Base-by-base conservation (phyloP, 2,329 filamentous ascomycete species). In the Exserohilum rostratum region DNA sequence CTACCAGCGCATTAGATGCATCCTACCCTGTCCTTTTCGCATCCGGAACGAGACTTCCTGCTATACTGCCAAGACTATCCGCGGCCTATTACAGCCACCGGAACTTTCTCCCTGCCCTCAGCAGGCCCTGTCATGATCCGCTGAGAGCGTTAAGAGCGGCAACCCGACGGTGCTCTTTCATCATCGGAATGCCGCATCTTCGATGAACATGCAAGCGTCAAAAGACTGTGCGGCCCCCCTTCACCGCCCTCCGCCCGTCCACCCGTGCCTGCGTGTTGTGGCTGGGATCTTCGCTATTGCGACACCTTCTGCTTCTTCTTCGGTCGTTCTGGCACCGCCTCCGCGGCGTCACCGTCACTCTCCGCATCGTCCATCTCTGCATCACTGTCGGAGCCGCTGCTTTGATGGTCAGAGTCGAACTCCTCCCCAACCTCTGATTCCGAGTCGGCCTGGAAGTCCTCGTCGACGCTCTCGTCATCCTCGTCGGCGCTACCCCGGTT, bases 401-500 rank as follows among this genome's bases (percentile, higher is more conserved):
- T 96, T 72, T 96, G 91, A 71, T 97, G 93, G 40, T 86, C 89
- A 48, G 90, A 93, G 76, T 99, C 95, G 66, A 87, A 99, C 73
- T 99, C 96, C 77, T 99, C 95, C 0, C 93, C 95, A 2, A 97
- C 93, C 65, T 99, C 95, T 48, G 90, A 96, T 62, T 99, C 95
- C 12, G 89, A 93, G 58, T 96, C 91, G 5, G 90, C 90, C 66
- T 90, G 85, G 82, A 99, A 99, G 78, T 99, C 95, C 75, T 99
- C 95, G 67, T 99, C 95, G 7, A 93, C 87, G 56, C 90, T 93
- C 80, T 98, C 93, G 71, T 93, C 90, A 68, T 99, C 95, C 76
- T 99, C 95, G 71, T 98, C 95, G 3, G 93, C 95, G 25, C 90
- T 95, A 61, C 95, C 93, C 54, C 93, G 88, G 74, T 95, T 91